Conservation (phyloP, 208 protist genomes). For the Perkinsela sp. region DNA sequence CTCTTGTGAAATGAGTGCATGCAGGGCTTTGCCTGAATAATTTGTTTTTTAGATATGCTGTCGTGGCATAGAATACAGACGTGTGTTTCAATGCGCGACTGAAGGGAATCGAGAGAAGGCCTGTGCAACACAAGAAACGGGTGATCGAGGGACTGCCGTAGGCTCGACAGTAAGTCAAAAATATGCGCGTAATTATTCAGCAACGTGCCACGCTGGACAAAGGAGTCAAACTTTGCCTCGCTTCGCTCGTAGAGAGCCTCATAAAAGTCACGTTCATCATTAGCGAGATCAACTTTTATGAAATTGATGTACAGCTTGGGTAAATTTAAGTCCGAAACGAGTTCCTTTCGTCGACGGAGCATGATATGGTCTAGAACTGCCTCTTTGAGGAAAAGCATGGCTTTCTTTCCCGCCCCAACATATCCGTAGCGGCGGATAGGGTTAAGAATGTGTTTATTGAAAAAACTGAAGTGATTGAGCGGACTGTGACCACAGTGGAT, state of each 20-base stretch:
- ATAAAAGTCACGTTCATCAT: constrained; percentile 62
- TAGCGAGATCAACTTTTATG: constrained; percentile 19
- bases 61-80: constrained; percentile 54
- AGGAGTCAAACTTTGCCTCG: constrained; percentile 55
- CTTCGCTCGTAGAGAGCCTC: constrained; percentile 67
- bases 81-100: constrained; percentile 13
- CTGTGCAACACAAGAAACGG: constrained; percentile 33
- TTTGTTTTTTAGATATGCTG: constrained; percentile 15
- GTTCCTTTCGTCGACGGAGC: constrained; percentile 59
- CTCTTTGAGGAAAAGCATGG: constrained; percentile 53
- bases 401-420: constrained; percentile 44
- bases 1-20: constrained; percentile 41
- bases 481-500: constrained; percentile 63
- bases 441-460: constrained; percentile 71
- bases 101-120: constrained; percentile 14
- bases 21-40: constrained; percentile 29
- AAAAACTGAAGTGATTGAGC: constrained; percentile 67
- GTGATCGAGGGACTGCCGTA: constrained; percentile 66
- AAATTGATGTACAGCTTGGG: constrained; percentile 24
- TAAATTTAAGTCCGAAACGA: constrained; percentile 39
- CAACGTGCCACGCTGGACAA: constrained; percentile 54
- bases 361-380: constrained; percentile 53
- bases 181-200: constrained; percentile 78
- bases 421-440: constrained; percentile 75
- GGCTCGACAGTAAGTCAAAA: constrained; percentile 64